phyloP scores from a whole-genome alignment of 2,329 filamentous ascomycete genomes.

The Coniella vitis region DNA sequence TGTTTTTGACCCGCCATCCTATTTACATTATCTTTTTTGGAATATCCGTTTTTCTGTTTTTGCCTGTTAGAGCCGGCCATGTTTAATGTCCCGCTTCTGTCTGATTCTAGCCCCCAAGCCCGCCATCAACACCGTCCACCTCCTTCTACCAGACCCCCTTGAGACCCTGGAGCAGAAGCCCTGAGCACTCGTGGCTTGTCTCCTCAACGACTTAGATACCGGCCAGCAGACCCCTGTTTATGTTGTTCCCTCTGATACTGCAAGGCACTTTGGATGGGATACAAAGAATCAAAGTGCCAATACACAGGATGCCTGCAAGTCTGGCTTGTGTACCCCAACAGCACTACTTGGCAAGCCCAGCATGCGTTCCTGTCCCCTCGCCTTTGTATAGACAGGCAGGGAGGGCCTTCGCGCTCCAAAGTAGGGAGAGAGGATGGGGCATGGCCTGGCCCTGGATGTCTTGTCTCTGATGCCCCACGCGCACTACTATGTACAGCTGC shows the following conservation, averaged over 20 bases:
- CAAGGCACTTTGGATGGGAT: no score
- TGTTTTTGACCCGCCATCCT: neutral
- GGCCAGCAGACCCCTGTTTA: no score
- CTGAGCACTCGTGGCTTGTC: no score
- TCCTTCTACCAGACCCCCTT: no score
- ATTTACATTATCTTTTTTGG: constrained; percentile 4
- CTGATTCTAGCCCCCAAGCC: no score
- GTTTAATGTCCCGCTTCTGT: no score
- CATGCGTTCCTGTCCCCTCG: constrained; percentile 2
- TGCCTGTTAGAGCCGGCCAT: no score
- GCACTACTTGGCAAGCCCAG: neutral
- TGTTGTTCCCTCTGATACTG: no score
- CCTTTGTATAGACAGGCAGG: constrained; percentile 5
- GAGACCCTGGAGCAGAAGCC: no score
- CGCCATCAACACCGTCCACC: neutral
- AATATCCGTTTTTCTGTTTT: neutral
- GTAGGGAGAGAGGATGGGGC: constrained; percentile 9
- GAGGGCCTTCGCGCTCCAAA: constrained; percentile 8
- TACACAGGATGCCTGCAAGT: neutral
- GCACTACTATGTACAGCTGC: constrained; percentile 7
- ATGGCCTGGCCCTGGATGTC: constrained; percentile 11
- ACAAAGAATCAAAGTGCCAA: no score
- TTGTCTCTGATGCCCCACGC: constrained; percentile 13
- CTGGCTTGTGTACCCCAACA: neutral
- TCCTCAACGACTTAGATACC: no score